These are phyloP conservation scores for Hanseniaspora mollemarum DNA, from an alignment of 805 yeast genomes.

Conservation along the genomic window DNA sequence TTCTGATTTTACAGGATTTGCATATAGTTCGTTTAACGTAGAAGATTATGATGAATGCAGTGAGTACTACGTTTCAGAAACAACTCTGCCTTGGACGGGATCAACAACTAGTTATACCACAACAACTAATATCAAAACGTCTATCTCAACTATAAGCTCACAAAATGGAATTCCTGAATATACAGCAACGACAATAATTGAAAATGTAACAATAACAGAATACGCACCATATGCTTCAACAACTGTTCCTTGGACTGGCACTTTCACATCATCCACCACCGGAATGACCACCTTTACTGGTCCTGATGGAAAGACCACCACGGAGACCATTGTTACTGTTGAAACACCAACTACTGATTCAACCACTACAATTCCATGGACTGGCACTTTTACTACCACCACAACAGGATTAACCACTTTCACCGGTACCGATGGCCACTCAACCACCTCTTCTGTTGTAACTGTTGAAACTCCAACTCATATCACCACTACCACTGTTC, in stretches of 20 bases:
- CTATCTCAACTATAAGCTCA: background rate
- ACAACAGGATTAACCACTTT: background rate
- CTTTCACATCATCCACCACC: background rate
- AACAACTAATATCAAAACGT: background rate
- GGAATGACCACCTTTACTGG: background rate
- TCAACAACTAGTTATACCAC: constrained; percentile 12
- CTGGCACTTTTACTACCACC: background rate
- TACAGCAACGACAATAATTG: background rate
- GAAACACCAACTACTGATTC: constrained; percentile 10
- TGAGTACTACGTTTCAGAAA: background rate
- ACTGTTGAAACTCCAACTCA: background rate
- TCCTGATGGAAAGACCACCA: background rate
- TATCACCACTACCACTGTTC: background rate
- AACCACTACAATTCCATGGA: constrained; percentile 1
- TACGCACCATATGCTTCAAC: background rate
- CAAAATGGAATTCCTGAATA: background rate
- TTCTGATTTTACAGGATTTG: constrained; percentile 18
- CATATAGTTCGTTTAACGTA: constrained; percentile 15
- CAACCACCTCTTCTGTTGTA: background rate
- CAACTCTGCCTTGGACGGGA: constrained; percentile 16
- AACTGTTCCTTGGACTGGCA: background rate
- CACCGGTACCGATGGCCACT: background rate
- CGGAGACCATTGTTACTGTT: background rate
- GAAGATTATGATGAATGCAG: constrained; percentile 8
- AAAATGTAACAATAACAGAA: background rate